phyloP scores from a whole-genome alignment of 306 rosid genomes.

The Gillenia trifoliata region DNA sequence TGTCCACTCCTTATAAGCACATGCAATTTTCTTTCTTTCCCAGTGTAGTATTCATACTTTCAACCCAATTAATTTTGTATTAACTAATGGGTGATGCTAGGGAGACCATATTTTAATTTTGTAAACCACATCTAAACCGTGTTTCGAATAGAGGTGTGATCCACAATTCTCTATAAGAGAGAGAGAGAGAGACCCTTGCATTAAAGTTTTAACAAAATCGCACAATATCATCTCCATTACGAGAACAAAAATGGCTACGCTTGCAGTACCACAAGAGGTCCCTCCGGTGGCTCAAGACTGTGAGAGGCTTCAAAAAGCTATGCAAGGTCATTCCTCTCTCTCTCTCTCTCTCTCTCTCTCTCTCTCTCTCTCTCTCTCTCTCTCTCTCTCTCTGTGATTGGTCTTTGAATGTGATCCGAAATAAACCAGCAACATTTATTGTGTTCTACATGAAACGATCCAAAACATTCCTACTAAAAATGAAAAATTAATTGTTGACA shows the following conservation, averaged over 20 bases:
- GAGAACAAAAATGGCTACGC: slow-evolving; percentile 26
- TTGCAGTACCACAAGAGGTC: slow-evolving; percentile 22
- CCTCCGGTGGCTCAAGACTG: slow-evolving; percentile 28
- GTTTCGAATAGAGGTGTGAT: too few species aligned
- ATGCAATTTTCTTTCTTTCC: too few species aligned
- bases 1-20: too few species aligned
- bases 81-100: too few species aligned
- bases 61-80: too few species aligned
- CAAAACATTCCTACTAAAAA: background rate
- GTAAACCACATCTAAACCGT: too few species aligned
- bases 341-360: background rate
- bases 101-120: too few species aligned
- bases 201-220: background rate
- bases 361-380: background rate
- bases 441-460: background rate
- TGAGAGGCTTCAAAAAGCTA: slow-evolving; percentile 25
- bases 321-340: slow-evolving; percentile 20
- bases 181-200: background rate
- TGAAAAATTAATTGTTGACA: background rate
- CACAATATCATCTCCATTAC: background rate
- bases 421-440: too few species aligned
- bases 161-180: too few species aligned
- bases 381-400: background rate
- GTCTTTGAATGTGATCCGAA: background rate
- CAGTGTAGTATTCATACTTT: too few species aligned